Evolutionary conservation across 805 yeast genomes (phyloP), one percentile per base, ranked within the genome.

Genomic region (Cyberlindnera suaveolens): DNA sequence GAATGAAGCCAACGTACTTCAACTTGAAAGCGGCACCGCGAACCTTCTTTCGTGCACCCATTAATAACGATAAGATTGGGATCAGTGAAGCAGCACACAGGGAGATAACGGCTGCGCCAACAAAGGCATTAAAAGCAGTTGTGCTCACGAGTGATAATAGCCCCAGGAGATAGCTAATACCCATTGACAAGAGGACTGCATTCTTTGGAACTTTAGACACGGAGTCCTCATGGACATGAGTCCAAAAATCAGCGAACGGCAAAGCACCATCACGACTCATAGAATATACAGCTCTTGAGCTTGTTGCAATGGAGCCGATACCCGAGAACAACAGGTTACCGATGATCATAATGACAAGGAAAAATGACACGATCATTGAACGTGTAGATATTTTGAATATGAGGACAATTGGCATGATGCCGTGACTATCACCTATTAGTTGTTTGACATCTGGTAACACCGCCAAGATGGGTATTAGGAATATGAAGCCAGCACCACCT

Each of bases 261-360:
- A 86, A 62, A 0, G 89, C 95, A 31, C 81, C 85, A 60, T 86
- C 95, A 65, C 95, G 74, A 41, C 91, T 87, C 65, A 86, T 80
- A 20, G 87, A 83, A 58, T 77, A 85, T 0, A 88, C 85, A n/a
- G 82, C 75, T 71, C 95, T 74, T 3, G 93, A 84, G 3, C 89
- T 85, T 0, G 95, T 82, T 1, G 93, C 85, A 31, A 84, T 69
- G 1, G 91, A 75, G 4, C 95, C 90, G 39, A 86, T 78, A 3
- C 89, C 83, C 31, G 87, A 88, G 61, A 85, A 85, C 9, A 83
- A 56, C 20, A 81, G 75, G 16, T 88, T 83, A 0, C 86, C 93
- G 38, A 78, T 67, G 44, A 83, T 73, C 58, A 85, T 65, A 5
- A 84, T 62, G 11, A 79, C 85, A 44, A 85, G 68, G 40, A 85